These are phyloP conservation scores for Loxodes magnus DNA, from an alignment of 73 alveolate genomes.

Conservation along the genomic window DNA sequence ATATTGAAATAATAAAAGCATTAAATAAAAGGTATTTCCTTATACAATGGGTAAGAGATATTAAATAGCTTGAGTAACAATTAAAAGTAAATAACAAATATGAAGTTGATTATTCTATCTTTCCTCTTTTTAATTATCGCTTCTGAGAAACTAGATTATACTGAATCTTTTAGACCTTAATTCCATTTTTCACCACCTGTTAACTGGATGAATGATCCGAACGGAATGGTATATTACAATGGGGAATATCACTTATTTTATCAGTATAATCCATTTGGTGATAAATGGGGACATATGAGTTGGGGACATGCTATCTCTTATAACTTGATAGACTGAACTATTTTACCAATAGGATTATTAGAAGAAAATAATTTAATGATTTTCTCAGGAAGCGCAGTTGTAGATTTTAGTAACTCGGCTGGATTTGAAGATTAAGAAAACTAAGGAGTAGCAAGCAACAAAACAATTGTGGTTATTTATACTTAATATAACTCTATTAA, in stretches of 20 bases:
- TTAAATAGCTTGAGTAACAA: no score
- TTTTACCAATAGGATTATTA: slow-evolving; percentile 1
- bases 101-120: no score
- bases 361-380: slow-evolving; percentile 7
- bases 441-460: no score
- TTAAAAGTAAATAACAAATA: no score
- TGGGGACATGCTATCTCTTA: slow-evolving; percentile 28
- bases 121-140: no score
- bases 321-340: slow-evolving; percentile 13
- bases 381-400: slow-evolving; percentile 24
- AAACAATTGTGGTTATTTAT: no score
- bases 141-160: slow-evolving; percentile 5
- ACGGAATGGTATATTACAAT: slow-evolving; percentile 9
- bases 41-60: no score
- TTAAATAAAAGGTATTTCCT: no score
- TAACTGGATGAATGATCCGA: slow-evolving; percentile 27
- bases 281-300: slow-evolving; percentile 20
- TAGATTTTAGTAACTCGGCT: no score
- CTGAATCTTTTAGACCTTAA: slow-evolving; percentile 20
- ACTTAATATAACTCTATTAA: no score
- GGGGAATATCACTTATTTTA: slow-evolving; percentile 18
- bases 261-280: slow-evolving; percentile 19
- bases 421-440: no score
- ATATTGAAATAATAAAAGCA: no score
- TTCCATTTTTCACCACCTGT: slow-evolving; percentile 17